Evolutionary conservation across 2,329 filamentous ascomycete genomes (phyloP), one percentile per base, ranked within the genome.

Genomic region (Apiospora phragmitis): DNA sequence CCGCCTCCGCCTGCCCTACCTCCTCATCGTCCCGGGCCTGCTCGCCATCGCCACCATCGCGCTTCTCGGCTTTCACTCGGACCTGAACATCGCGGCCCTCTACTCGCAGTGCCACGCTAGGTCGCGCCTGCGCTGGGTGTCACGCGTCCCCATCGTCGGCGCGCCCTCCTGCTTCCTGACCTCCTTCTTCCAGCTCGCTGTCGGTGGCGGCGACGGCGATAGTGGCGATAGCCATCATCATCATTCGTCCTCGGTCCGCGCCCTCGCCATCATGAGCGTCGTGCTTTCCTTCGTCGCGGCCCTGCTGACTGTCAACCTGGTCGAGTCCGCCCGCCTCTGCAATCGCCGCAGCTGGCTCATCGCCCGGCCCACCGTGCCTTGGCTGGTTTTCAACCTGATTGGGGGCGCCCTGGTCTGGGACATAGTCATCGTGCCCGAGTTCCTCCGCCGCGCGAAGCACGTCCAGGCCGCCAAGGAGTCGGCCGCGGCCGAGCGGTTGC

Each of bases 71-170:
- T 70, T 80, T 41, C 82, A 85, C 77, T 82, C 83, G 55, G 85
- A 87, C 78, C 35, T 38, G 11, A 86, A 88, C 80, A 80, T 84
- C 70, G 82, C 84, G 24, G 80, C 87, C 72, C 84, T 88, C 71
- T 87, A 84, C 80, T 87, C 85, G 59, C 86, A 88, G 74, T 88
- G 86, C 78, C 83, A 87, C 76, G 80, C 86, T 1, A 83, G 79
- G 71, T 78, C 85, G 11, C 83, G 83, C 21, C 75, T 88, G 29
- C 84, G 84, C 14, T 79, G 68, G 24, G 76, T 88, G 29, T 83
- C 82, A 65, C 81, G 77, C n/a, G 75, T 86, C 2, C 85, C 85
- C 7, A 71, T 83, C 59, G 69, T 88, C 32, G 85, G 85, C 47
- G 79, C 84, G 1, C 83, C 85, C 21, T 71, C 80, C 38, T 88